Conservation (phyloP, 345 rosid species). For the Melaleuca alternifolia region DNA sequence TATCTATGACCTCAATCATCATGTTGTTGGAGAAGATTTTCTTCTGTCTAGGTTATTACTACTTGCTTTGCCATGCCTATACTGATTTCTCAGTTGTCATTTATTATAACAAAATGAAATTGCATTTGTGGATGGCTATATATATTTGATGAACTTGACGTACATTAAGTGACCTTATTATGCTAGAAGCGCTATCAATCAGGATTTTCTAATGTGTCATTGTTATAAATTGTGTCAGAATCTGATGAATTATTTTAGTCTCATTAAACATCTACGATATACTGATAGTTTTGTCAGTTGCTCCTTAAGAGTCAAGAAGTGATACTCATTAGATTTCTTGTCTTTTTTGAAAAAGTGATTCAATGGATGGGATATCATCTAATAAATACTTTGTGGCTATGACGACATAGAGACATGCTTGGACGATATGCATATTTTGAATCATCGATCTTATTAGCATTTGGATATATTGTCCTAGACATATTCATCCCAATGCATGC, state of each 20-base stretch:
- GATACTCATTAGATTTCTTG: background rate
- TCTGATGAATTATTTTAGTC: background rate
- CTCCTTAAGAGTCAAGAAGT: background rate
- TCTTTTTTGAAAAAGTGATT: background rate
- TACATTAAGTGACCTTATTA: background rate
- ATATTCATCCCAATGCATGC: background rate
- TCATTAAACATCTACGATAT: background rate
- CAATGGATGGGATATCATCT: background rate
- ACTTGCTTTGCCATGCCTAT: background rate
- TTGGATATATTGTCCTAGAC: background rate
- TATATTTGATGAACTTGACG: background rate
- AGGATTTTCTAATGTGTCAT: background rate
- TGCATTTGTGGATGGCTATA: background rate
- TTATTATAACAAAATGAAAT: background rate
- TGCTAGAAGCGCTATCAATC: background rate
- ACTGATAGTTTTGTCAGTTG: background rate
- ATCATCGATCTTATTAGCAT: background rate
- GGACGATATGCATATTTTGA: background rate
- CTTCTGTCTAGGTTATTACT: background rate
- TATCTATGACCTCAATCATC: background rate
- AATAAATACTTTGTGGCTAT: background rate
- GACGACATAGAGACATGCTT: background rate
- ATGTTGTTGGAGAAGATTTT: background rate
- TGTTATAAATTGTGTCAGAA: background rate
- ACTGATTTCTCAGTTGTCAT: background rate